Evolutionary conservation across 2,329 filamentous ascomycete species (phyloP), one percentile per base, ranked within the genome.

Genomic region (Didymella lethalis): DNA sequence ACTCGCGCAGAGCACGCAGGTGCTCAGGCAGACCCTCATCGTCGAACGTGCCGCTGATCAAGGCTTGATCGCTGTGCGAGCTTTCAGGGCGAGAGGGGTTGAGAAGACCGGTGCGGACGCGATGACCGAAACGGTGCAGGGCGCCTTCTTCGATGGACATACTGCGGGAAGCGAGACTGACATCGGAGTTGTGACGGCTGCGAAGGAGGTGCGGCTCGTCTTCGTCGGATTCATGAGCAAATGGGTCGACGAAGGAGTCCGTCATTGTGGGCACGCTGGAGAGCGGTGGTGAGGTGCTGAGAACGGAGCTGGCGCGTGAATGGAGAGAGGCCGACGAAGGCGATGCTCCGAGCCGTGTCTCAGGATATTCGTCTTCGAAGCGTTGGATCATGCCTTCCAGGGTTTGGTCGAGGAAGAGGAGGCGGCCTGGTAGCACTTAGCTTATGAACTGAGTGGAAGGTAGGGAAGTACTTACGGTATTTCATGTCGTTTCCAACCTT

Each of bases 351-450:
- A 86, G 81, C 34, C 92, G 88, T 0, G 91, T 96, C 73, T 98
- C 94, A 0, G 95, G 95, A 70, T 93, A 98, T 77, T 98, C 94
- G 74, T 96, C 91, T 76, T 98, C 95, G 74, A 98, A 99, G 28
- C 95, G 90, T 74, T 92, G 89, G 71, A 98, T 98, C 80, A 98
- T 97, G 65, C 90, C 89, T 70, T 93, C 85, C 10, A 99, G 83
- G 0, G 95, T 98, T 61, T 90, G 84, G 70, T 97, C 93, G 29
- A 99, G 85, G 84, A 97, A 97, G 43, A 90, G 82, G 20, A 98
- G 85, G 48, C 90, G 90, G 34, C 87, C 88, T 91, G 60, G 12
- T 10, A 7, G 20, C 44, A 48, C 60, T 75, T 69, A 76, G 65
- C 23, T 48, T 38, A 8, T 18, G 8, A 7, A 34, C 1, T 34